Percentiles rank a stretch among this genome's conserved stretches.
Evolutionary conservation across 495 filamentous ascomycete species (phyloP).

Genomic region (Lasiosphaeria hispida): DNA sequence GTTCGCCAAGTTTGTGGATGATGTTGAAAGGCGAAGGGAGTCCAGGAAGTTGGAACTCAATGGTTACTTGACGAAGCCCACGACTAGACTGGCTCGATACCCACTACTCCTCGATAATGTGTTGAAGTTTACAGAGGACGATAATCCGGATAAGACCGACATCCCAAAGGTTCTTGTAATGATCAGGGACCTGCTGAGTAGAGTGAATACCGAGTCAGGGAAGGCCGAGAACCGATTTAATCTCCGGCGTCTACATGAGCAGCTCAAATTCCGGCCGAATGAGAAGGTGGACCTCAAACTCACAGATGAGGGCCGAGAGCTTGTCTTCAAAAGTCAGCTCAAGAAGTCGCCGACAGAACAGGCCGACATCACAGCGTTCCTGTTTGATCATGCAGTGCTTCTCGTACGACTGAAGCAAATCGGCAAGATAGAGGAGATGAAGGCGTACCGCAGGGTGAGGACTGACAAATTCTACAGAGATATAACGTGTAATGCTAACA

Average conservation of each 20-base stretch:
- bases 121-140: slow-evolving; percentile 80
- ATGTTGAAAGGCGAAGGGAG: slow-evolving; percentile 93
- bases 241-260: slow-evolving; percentile 81
- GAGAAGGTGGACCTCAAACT: slow-evolving; percentile 93
- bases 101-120: slow-evolving; percentile 92
- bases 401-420: slow-evolving; percentile 83
- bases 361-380: slow-evolving; percentile 85
- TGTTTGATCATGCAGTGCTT: slow-evolving; percentile 95
- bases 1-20: slow-evolving; percentile 92
- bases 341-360: slow-evolving; percentile 89
- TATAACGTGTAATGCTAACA: slow-evolving; percentile 5
- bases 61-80: slow-evolving; percentile 97
- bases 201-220: slow-evolving; percentile 92
- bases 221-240: slow-evolving; percentile 99
- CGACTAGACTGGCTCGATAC: slow-evolving; percentile 92
- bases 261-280: slow-evolving; percentile 80
- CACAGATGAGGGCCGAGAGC: slow-evolving; percentile 87
- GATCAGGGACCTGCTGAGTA: slow-evolving; percentile 81
- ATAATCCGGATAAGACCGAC: slow-evolving; percentile 84
- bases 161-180: slow-evolving; percentile 80
- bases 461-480: background rate
- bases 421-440: slow-evolving; percentile 91
- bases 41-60: slow-evolving; percentile 96
- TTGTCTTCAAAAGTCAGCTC: slow-evolving; percentile 86
- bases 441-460: slow-evolving; percentile 78